These are phyloP conservation scores for Trametes villosa DNA, from an alignment of 768 basidiomycete genomes.

Conservation along the genomic window DNA sequence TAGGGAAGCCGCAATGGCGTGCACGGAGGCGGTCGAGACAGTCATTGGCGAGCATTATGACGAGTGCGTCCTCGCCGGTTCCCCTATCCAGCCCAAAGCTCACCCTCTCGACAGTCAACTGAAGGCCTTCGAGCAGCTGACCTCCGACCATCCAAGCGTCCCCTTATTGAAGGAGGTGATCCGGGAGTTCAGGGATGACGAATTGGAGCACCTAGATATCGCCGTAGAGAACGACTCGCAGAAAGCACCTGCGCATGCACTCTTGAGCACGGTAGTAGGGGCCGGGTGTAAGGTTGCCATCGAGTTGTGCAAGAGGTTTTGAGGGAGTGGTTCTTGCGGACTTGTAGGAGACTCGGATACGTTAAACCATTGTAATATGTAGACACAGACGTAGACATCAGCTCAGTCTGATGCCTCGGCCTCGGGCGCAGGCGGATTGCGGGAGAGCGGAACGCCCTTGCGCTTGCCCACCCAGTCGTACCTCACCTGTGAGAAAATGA, in stretches of 20 bases:
- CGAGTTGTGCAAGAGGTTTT: slow-evolving; percentile 84
- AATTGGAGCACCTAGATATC: slow-evolving; percentile 91
- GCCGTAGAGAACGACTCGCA: slow-evolving; percentile 89
- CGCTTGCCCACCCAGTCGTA: slow-evolving; percentile 60
- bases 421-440: slow-evolving; percentile 22
- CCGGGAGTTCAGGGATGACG: slow-evolving; percentile 89
- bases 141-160: slow-evolving; percentile 76
- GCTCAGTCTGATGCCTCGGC: slow-evolving; percentile 29
- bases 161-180: slow-evolving; percentile 73
- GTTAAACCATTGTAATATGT: slow-evolving; percentile 16
- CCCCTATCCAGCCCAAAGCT: not conserved
- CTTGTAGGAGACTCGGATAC: not conserved
- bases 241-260: slow-evolving; percentile 87
- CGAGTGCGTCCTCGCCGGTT: slow-evolving; percentile 64
- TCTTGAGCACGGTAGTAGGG: slow-evolving; percentile 85
- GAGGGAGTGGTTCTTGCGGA: slow-evolving; percentile 10
- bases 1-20: slow-evolving; percentile 96
- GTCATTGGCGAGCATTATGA: slow-evolving; percentile 99
- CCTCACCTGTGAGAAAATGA: slow-evolving; percentile 43
- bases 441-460: slow-evolving; percentile 47
- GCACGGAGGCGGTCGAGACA: slow-evolving; percentile 97
- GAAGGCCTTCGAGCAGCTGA: slow-evolving; percentile 65
- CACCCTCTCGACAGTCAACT: slow-evolving; percentile 65
- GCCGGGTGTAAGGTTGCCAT: slow-evolving; percentile 90
- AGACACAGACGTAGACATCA: not conserved